Evolutionary conservation across 768 basidiomycete species (phyloP), one percentile per base, ranked within the genome.

Genomic region (Tricholoma sp.): DNA sequence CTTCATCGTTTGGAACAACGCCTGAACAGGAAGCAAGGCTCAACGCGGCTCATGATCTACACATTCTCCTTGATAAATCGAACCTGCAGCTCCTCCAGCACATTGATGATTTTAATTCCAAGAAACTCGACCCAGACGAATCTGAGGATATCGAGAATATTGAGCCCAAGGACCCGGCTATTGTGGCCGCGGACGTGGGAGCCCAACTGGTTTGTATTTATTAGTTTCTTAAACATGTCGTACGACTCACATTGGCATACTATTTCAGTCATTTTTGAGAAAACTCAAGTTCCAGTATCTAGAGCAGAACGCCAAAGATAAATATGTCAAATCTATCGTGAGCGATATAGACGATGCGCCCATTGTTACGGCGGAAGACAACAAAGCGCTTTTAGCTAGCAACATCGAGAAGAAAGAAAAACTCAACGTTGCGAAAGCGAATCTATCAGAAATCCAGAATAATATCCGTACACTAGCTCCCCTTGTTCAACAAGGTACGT

Each of bases 251-350:
- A 13, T 34, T 4, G 12, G 24, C 29, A 10, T 28, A 29, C 9
- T 52, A 17, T 13, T 58, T 37, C 52, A 90, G 89, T 75, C 84
- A 6, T 89, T 85, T 62, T 74, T 93, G 17, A 79, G 86, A 20
- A 90, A 90, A 63, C 81, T 94, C 28, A 95, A 95, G 70, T 93
- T 91, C 65, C 88, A 90, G 60, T 94, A 92, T 66, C 74, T 94
- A 15, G 91, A 96, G 64, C 90, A 93, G 68, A 90, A 93, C 61
- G 90, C 94, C 3, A 96, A 95, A 66, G 84, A 91, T 63, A 86
- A 88, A 70, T 95, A 94, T 65, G 79, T 94, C 62, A 88, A 88
- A 67, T 85, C 84, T 0, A 93, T 95, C 62, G 87, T 93, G 50
- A 90, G 86, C 66, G 88, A 94, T 59, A 84, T 83, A 54, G 85